phyloP scores from a whole-genome alignment of 2,329 filamentous ascomycete species.

The Fusarium luffae region DNA sequence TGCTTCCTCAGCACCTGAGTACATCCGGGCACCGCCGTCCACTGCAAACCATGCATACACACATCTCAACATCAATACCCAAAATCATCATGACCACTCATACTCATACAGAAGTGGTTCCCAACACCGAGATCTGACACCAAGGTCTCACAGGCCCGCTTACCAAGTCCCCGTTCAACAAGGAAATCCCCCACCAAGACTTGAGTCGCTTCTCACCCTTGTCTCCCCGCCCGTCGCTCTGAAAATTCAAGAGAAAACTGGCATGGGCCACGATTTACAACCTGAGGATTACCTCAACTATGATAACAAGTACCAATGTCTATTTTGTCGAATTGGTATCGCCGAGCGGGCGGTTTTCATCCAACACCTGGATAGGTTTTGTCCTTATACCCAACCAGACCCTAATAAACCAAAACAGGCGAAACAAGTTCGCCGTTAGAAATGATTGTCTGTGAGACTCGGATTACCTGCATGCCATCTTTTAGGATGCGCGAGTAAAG shows the following conservation, averaged over 20 bases:
- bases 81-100: background rate
- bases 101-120: background rate
- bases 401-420: background rate
- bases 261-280: background rate
- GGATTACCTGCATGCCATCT: background rate
- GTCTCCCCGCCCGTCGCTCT: background rate
- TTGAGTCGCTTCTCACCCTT: background rate
- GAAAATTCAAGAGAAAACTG: background rate
- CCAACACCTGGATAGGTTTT: constrained; percentile 9
- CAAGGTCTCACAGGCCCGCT: background rate
- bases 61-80: background rate
- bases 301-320: constrained; percentile 6
- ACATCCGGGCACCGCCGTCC: background rate
- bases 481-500: background rate
- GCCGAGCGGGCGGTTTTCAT: background rate
- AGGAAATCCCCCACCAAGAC: background rate
- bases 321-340: constrained; percentile 8
- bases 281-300: constrained; percentile 15
- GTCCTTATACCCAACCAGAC: background rate
- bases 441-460: background rate
- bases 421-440: background rate
- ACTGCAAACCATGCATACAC: background rate
- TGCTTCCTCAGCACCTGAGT: background rate
- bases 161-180: background rate
- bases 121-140: constrained; percentile 1